Conservation (phyloP, 306 rosid species). For the Quillaja saponaria region DNA sequence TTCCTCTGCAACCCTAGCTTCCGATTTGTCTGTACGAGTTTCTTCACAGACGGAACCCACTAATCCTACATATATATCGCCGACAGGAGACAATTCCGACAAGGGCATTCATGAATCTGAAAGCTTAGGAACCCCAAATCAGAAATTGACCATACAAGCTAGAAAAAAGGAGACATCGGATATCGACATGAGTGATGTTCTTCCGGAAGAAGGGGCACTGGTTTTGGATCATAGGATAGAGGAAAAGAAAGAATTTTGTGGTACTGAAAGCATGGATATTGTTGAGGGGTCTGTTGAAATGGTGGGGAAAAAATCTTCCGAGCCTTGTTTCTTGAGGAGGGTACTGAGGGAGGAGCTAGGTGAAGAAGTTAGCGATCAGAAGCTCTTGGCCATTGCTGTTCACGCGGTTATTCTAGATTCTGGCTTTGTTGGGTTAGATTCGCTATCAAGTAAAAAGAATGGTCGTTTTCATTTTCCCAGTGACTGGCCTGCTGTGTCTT, state of each 20-base stretch:
- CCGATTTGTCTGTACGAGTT: constrained; percentile 9
- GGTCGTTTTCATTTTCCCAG: constrained; percentile 36
- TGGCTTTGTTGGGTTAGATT: constrained; percentile 56
- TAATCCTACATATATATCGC: constrained; percentile 3
- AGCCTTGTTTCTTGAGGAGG: constrained; percentile 51
- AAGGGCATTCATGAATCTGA: not conserved
- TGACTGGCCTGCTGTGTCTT: constrained; percentile 42
- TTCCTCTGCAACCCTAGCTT: constrained; percentile 33
- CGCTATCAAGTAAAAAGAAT: constrained; percentile 35
- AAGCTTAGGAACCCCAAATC: not conserved
- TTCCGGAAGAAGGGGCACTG: constrained; percentile 11
- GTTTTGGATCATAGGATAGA: constrained; percentile 7
- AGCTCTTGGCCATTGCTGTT: constrained; percentile 49
- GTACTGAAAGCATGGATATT: constrained; percentile 31
- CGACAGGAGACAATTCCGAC: not conserved
- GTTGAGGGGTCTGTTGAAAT: constrained; percentile 41
- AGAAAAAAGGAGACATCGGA: constrained; percentile 9
- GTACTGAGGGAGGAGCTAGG: constrained; percentile 49
- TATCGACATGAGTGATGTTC: not conserved
- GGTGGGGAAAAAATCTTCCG: constrained; percentile 31
- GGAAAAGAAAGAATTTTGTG: constrained; percentile 16
- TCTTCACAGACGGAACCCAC: not conserved
- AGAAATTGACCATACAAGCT: not conserved
- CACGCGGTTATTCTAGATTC: constrained; percentile 74
- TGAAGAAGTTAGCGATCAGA: constrained; percentile 39